Evolutionary conservation across 2,329 filamentous ascomycete species (phyloP).

Genomic region (Penicillium sclerotiorum): DNA sequence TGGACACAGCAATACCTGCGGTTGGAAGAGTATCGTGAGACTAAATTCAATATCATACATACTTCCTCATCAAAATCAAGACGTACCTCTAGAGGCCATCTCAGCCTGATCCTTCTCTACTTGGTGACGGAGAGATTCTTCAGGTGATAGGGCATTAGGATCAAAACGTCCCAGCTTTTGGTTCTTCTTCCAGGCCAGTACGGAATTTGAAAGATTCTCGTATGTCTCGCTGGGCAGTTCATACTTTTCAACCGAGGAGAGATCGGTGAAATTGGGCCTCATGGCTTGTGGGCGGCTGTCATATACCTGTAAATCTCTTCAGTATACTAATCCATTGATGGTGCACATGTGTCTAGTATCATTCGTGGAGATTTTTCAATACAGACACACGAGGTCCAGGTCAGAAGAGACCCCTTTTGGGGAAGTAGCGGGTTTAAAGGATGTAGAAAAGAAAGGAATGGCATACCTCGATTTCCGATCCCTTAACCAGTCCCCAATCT

Average conservation of each 20-base stretch:
- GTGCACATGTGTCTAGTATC: too few species aligned
- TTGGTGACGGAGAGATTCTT: slow-evolving; percentile 71
- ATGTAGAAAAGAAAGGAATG: slow-evolving; percentile 2
- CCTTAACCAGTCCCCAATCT: slow-evolving; percentile 46
- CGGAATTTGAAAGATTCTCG: slow-evolving; percentile 80
- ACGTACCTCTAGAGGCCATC: slow-evolving; percentile 66
- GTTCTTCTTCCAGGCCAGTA: slow-evolving; percentile 93
- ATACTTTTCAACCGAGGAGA: slow-evolving; percentile 83
- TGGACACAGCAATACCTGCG: slow-evolving; percentile 45
- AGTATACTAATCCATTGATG: too few species aligned
- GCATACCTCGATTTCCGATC: slow-evolving; percentile 48
- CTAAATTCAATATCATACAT: background rate
- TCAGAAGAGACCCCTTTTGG: too few species aligned
- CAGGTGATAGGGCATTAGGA: slow-evolving; percentile 73
- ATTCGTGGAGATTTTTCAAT: too few species aligned
- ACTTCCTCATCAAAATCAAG: background rate
- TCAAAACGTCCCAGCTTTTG: slow-evolving; percentile 96
- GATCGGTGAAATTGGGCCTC: slow-evolving; percentile 79
- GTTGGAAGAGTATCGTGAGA: slow-evolving; percentile 3
- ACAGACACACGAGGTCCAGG: too few species aligned
- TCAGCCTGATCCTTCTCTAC: slow-evolving; percentile 62
- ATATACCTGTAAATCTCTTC: slow-evolving; percentile 61
- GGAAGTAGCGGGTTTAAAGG: too few species aligned
- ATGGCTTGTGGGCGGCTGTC: slow-evolving; percentile 77
- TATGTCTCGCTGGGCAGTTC: slow-evolving; percentile 85